A percentile compares a stretch with the other conserved stretches of the same genome.
Evolutionary conservation across 495 filamentous ascomycete genomes (phyloP).

Genomic region (Penicillium odoratum): DNA sequence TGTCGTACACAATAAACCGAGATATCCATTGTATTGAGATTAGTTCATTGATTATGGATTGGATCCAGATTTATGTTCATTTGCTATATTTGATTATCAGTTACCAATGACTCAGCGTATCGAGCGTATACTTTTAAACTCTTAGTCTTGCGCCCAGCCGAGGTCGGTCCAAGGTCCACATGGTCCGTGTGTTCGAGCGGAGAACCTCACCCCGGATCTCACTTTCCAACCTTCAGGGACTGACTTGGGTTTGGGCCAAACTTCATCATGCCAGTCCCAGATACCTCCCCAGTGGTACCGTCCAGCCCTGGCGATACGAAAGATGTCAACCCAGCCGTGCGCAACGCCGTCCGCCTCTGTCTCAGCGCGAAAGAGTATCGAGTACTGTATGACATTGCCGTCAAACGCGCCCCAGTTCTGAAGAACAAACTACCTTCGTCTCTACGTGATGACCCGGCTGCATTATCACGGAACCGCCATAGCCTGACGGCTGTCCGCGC

Average conservation of each 20-base stretch:
- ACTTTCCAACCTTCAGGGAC: background rate
- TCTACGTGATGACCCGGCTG: constrained; percentile 50
- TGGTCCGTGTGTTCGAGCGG: constrained; percentile 9
- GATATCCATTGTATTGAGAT: constrained; percentile 3
- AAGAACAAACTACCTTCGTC: constrained; percentile 62
- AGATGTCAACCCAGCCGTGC: constrained; percentile 36
- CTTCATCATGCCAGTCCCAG: constrained; percentile 19
- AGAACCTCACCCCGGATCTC: constrained; percentile 13
- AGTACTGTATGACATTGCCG: constrained; percentile 72
- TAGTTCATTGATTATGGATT: background rate
- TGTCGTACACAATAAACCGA: constrained; percentile 6
- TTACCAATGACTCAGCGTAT: too few species aligned
- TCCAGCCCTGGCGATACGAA: constrained; percentile 11
- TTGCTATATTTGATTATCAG: background rate
- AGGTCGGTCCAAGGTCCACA: constrained; percentile 11
- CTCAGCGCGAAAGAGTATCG: constrained; percentile 85
- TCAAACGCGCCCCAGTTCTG: constrained; percentile 62
- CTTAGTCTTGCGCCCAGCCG: constrained; percentile 2
- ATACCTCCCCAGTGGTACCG: constrained; percentile 9
- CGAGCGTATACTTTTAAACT: too few species aligned
- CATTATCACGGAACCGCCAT: constrained; percentile 62
- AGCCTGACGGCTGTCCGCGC: constrained; percentile 78
- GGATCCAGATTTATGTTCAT: background rate
- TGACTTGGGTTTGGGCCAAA: background rate
- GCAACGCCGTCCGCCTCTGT: constrained; percentile 79